phyloP scores from a whole-genome alignment of 148 eudicot genomes.

The Cornus controversa region DNA sequence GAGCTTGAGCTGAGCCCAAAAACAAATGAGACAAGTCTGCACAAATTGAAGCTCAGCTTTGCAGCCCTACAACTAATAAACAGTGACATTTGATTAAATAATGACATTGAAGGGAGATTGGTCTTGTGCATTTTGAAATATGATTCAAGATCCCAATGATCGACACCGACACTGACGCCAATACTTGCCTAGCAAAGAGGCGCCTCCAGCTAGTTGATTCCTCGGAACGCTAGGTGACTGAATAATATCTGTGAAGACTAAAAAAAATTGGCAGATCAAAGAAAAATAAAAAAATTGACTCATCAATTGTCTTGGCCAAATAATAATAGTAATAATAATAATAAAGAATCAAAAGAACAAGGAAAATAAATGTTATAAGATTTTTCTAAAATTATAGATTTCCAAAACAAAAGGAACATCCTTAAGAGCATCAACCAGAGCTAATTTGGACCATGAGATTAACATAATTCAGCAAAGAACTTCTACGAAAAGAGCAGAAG shows the following conservation, averaged over 20 bases:
- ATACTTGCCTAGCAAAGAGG: slow-evolving; percentile 43
- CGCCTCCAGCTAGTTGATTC: slow-evolving; percentile 21
- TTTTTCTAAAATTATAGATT: background rate
- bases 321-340: too few relatives aligned
- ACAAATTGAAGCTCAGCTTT: too few relatives aligned
- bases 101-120: background rate
- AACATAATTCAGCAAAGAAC: background rate
- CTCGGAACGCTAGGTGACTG: slow-evolving; percentile 12
- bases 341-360: background rate
- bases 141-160: background rate
- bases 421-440: slow-evolving; percentile 2
- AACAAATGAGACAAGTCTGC: too few relatives aligned
- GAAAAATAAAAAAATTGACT: background rate
- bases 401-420: background rate
- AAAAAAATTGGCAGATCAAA: slow-evolving; percentile 2
- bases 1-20: too few relatives aligned
- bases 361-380: slow-evolving; percentile 1
- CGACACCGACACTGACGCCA: background rate
- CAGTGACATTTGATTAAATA: background rate
- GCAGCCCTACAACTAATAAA: background rate
- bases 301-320: background rate
- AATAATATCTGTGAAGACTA: slow-evolving; percentile 22
- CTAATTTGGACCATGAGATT: background rate
- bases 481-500: background rate
- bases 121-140: background rate